Evolutionary conservation across 2,329 filamentous ascomycete genomes (phyloP).

Genomic region (Neopestalotiopsis rosae): DNA sequence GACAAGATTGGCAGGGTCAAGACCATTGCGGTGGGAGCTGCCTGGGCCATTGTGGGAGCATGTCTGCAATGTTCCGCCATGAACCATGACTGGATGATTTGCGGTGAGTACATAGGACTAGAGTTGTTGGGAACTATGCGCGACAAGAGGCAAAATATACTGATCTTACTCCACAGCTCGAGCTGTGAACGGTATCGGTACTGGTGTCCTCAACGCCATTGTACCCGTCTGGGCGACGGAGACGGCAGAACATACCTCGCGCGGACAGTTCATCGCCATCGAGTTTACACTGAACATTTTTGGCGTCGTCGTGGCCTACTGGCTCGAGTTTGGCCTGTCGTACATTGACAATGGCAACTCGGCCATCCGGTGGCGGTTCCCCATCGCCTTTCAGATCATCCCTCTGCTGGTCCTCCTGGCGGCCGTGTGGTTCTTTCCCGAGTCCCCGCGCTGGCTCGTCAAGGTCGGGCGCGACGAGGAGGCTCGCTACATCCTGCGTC

Average conservation of each 20-base stretch:
- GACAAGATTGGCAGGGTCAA: conserved; percentile 67
- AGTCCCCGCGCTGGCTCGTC: conserved; percentile 71
- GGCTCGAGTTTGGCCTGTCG: conserved; percentile 64
- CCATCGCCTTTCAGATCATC: conserved; percentile 72
- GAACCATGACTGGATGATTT: conserved; percentile 74
- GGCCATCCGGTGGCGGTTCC: conserved; percentile 70
- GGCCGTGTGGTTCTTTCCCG: conserved; percentile 70
- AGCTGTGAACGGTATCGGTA: conserved; percentile 68
- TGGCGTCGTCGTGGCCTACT: conserved; percentile 69
- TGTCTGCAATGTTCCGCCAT: conserved; percentile 68
- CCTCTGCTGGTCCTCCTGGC: conserved; percentile 63
- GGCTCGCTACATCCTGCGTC: conserved; percentile 67
- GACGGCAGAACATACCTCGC: conserved; percentile 69
- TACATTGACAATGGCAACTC: conserved; percentile 64
- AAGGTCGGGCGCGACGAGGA: conserved; percentile 72
- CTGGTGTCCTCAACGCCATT: conserved; percentile 73
- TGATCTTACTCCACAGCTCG: conserved; percentile 46
- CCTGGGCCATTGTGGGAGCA: conserved; percentile 66
- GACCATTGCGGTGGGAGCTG: conserved; percentile 64
- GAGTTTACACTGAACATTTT: conserved; percentile 79
- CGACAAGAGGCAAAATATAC: background rate
- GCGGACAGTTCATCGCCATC: conserved; percentile 72
- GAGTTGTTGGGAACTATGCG: background rate
- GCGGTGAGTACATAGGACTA: conserved; percentile 46
- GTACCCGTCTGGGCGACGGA: conserved; percentile 76